These are phyloP conservation scores for Saccharomyces pastorianus DNA, from an alignment of 1,139 yeast species.

Conservation along the genomic window DNA sequence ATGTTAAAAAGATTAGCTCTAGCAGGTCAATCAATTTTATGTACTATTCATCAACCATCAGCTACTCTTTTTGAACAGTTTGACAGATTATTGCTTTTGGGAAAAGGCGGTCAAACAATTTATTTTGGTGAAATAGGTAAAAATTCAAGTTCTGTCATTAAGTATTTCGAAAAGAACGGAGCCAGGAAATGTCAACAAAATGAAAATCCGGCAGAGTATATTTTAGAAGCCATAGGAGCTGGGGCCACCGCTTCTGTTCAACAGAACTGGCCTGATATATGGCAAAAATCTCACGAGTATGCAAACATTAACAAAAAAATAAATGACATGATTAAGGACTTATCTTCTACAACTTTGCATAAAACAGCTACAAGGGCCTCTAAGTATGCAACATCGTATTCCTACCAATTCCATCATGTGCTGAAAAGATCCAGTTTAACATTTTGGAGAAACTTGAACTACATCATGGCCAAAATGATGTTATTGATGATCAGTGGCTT, in stretches of 20 bases:
- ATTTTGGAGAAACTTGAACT: constrained; percentile 40
- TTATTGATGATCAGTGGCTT: constrained; percentile 35
- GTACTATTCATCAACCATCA: constrained; percentile 36
- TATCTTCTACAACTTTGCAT: constrained; percentile 8
- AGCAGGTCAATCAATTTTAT: constrained; percentile 43
- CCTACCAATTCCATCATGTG: constrained; percentile 35
- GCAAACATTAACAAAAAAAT: constrained; percentile 24
- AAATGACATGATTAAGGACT: constrained; percentile 18
- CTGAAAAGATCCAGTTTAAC: constrained; percentile 34
- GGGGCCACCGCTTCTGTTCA: constrained; percentile 44
- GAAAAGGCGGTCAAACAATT: constrained; percentile 50
- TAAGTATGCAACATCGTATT: constrained; percentile 36
- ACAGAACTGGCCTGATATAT: constrained; percentile 42
- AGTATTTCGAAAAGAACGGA: constrained; percentile 48
- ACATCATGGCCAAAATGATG: constrained; percentile 37
- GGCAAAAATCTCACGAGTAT: constrained; percentile 38
- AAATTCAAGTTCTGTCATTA: constrained; percentile 39
- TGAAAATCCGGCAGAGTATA: constrained; percentile 55
- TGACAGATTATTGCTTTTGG: constrained; percentile 39
- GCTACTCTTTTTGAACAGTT: constrained; percentile 46
- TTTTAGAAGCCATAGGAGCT: constrained; percentile 53
- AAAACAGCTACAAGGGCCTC: constrained; percentile 8
- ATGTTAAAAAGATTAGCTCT: constrained; percentile 36
- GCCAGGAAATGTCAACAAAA: constrained; percentile 43
- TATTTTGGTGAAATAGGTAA: constrained; percentile 54